Evolutionary conservation across 345 rosid species (phyloP).

Genomic region (Cardiospermum halicacabum): DNA sequence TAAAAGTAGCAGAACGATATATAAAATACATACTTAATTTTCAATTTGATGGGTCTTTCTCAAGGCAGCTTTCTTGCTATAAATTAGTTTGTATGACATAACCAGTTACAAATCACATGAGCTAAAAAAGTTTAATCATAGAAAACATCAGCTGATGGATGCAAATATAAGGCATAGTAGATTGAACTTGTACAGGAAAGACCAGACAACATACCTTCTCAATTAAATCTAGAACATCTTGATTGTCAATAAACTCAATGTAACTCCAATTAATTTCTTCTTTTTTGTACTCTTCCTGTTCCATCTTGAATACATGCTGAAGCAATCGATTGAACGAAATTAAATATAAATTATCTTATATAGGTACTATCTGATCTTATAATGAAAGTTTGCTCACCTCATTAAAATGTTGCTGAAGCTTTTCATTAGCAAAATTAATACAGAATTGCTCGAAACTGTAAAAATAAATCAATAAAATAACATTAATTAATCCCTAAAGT

Average conservation of each 20-base stretch:
- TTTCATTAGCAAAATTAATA: conserved; percentile 98
- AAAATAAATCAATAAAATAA: conserved; percentile 15
- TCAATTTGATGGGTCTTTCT: background rate
- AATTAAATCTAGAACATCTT: conserved; percentile 94
- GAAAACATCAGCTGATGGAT: background rate
- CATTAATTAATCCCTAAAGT: conserved; percentile 1
- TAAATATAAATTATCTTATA: conserved; percentile 2
- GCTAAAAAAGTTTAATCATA: background rate
- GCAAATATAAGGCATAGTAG: background rate
- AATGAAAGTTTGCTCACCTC: conserved; percentile 55
- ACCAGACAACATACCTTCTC: conserved; percentile 70
- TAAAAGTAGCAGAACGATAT: background rate
- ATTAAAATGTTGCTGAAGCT: conserved; percentile 98
- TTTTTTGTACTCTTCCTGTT: conserved; percentile 92
- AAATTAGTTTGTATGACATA: conserved; percentile 5
- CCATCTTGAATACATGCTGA: conserved; percentile 99
- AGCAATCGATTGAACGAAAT: conserved; percentile 18
- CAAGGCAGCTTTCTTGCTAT: background rate
- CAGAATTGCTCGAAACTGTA: conserved; percentile 98
- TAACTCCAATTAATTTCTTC: conserved; percentile 99
- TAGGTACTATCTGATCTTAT: conserved; percentile 9
- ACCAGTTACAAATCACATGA: background rate
- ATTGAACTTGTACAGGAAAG: conserved; percentile 2
- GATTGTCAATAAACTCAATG: conserved; percentile 96
- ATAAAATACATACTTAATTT: too few species aligned